These are phyloP conservation scores for Petrea volubilis DNA, from an alignment of 257 asterid genomes.

Conservation along the genomic window DNA sequence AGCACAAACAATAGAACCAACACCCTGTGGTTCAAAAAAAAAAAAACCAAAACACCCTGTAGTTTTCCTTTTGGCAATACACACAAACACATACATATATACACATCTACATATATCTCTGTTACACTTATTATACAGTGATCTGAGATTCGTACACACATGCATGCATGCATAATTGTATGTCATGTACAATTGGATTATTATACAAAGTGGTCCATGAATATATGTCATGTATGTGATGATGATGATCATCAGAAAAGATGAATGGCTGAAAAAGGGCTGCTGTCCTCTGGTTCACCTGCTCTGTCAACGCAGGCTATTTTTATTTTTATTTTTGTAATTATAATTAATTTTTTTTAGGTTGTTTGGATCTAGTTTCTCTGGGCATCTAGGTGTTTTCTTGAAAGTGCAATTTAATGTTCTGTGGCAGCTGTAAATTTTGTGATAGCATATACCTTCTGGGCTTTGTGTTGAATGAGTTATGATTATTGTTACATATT, in stretches of 20 bases:
- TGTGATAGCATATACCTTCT: background rate
- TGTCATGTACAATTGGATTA: background rate
- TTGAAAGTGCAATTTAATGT: background rate
- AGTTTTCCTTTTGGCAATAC: background rate
- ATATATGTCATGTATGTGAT: background rate
- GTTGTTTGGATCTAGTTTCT: background rate
- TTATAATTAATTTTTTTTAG: too few relatives aligned
- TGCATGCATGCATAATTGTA: background rate
- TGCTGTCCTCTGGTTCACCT: background rate
- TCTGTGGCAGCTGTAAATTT: background rate
- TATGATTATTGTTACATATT: background rate
- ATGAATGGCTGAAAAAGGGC: background rate
- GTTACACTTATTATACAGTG: background rate
- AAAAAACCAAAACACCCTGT: slow-evolving; percentile 4
- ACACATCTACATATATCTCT: background rate
- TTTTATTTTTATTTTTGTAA: background rate
- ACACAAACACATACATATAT: background rate
- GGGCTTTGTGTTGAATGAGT: background rate
- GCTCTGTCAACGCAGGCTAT: background rate
- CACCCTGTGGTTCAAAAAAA: slow-evolving; percentile 4
- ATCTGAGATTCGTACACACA: background rate
- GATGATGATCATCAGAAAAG: background rate
- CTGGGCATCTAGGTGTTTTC: background rate
- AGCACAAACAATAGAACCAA: background rate
- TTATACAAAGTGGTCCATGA: background rate